Evolutionary conservation across 495 filamentous ascomycete genomes (phyloP).

Genomic region (Trichocladium uniseriatum): DNA sequence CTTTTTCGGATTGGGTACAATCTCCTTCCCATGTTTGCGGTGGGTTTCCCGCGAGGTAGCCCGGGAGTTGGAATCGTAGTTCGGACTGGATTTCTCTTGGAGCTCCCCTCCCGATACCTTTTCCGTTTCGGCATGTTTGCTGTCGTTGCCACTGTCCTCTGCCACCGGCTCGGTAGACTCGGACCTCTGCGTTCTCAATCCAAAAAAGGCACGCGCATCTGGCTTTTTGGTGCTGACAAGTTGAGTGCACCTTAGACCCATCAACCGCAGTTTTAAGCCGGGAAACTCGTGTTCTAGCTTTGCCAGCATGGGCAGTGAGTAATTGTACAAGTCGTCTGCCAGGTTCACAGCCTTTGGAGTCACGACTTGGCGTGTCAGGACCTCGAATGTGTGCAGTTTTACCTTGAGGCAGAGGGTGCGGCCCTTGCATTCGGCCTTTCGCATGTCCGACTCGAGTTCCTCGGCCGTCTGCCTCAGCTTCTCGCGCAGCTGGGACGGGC

Average conservation of each 20-base stretch:
- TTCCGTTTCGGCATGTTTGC: conserved; percentile 18
- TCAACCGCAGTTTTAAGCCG: conserved; percentile 68
- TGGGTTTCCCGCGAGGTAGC: neutral
- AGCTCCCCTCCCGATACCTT: conserved; percentile 59
- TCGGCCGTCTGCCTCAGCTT: conserved; percentile 74
- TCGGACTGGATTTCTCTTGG: conserved; percentile 49
- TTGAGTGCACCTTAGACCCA: conserved; percentile 83
- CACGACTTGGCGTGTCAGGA: conserved; percentile 70
- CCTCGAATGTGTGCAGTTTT: conserved; percentile 90
- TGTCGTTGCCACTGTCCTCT: neutral
- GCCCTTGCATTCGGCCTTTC: conserved; percentile 73
- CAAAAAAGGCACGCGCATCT: conserved; percentile 70
- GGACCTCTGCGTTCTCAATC: conserved; percentile 34
- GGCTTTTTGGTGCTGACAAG: conserved; percentile 74
- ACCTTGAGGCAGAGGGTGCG: conserved; percentile 85
- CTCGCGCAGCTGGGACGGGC: conserved; percentile 55
- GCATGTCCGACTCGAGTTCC: conserved; percentile 81
- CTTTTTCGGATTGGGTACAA: conserved; percentile 39
- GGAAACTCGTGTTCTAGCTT: conserved; percentile 84
- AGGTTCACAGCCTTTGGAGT: conserved; percentile 59
- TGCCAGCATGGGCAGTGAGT: conserved; percentile 68
- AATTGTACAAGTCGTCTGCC: conserved; percentile 77
- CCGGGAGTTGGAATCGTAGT: neutral
- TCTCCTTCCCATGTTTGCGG: conserved; percentile 42
- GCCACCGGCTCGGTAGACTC: conserved; percentile 9